phyloP scores from a whole-genome alignment of 495 filamentous ascomycete species.

The Hypoxylon trugodes region DNA sequence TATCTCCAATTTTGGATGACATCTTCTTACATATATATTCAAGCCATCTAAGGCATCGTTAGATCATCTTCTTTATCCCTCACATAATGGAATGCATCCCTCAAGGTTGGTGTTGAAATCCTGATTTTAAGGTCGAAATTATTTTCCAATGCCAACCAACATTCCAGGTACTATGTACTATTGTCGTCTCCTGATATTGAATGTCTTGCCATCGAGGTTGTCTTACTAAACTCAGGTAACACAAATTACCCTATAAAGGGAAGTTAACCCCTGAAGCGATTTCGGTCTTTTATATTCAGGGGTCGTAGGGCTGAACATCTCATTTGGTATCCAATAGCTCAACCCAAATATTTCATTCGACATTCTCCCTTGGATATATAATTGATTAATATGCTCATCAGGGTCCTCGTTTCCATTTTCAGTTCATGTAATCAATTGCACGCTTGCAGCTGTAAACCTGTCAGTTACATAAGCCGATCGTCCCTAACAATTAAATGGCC shows the following conservation, averaged over 20 bases:
- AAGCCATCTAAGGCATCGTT: slow-evolving; percentile 6
- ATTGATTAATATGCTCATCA: not conserved
- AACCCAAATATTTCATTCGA: not conserved
- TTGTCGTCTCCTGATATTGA: not conserved
- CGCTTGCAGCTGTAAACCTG: too few species aligned
- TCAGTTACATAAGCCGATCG: too few species aligned
- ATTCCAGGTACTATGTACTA: slow-evolving; percentile 1
- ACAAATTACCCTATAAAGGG: not conserved
- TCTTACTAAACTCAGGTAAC: slow-evolving; percentile 1
- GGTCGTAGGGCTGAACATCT: not conserved
- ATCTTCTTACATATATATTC: not conserved
- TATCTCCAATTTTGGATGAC: not conserved
- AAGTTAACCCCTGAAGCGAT: not conserved
- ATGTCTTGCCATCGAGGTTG: not conserved
- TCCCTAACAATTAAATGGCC: too few species aligned
- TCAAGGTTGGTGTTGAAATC: not conserved
- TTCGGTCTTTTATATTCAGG: slow-evolving; percentile 4
- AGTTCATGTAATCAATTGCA: too few species aligned
- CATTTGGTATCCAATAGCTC: not conserved
- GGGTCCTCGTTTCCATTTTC: too few species aligned
- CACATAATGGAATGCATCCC: slow-evolving; percentile 16
- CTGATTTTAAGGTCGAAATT: not conserved
- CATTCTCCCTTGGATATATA: not conserved
- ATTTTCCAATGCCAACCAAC: slow-evolving; percentile 3
- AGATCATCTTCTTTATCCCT: slow-evolving; percentile 7